A percentile compares a stretch with the other conserved stretches of the same genome.
Conservation (phyloP, 2,329 filamentous ascomycete genomes). For the Dryadomyces quercivorus region DNA sequence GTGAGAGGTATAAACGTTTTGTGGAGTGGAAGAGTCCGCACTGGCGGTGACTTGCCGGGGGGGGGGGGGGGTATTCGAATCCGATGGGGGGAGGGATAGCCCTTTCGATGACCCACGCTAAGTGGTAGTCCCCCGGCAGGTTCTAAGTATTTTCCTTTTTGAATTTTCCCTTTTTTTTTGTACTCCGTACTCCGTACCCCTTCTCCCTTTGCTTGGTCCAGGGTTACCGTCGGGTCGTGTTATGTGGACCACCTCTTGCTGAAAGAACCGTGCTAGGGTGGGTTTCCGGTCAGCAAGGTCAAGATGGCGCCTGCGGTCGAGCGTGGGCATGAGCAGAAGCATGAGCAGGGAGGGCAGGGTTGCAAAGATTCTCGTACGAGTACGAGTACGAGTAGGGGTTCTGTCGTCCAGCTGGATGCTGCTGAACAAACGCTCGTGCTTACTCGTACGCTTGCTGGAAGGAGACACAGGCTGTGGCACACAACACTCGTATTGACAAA, state of each 20-base stretch:
- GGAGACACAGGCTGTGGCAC: neutral
- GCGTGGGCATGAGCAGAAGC: neutral
- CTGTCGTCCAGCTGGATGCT: neutral
- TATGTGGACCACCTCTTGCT: conserved; percentile 5
- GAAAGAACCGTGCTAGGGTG: neutral
- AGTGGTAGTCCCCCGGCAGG: neutral
- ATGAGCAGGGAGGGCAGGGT: neutral
- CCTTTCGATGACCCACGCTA: conserved; percentile 8
- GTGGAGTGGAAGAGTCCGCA: conserved; percentile 10
- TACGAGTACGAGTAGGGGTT: neutral
- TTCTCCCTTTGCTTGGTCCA: conserved; percentile 4
- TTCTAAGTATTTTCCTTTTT: neutral
- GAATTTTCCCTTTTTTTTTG: neutral
- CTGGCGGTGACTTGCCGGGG: conserved; percentile 8
- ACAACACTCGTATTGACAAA: neutral
- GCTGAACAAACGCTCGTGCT: neutral
- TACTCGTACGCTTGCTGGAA: neutral
- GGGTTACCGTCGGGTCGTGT: conserved; percentile 10
- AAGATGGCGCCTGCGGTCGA: neutral
- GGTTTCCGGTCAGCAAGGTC: neutral
- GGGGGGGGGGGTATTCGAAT: conserved; percentile 2
- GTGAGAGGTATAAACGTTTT: conserved; percentile 8
- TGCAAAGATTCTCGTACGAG: neutral
- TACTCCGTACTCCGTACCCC: neutral
- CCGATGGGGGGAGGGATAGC: neutral